Base-by-base conservation (phyloP, 108 stramenopile genomes). In the Pseudonitzschia multistriata region DNA sequence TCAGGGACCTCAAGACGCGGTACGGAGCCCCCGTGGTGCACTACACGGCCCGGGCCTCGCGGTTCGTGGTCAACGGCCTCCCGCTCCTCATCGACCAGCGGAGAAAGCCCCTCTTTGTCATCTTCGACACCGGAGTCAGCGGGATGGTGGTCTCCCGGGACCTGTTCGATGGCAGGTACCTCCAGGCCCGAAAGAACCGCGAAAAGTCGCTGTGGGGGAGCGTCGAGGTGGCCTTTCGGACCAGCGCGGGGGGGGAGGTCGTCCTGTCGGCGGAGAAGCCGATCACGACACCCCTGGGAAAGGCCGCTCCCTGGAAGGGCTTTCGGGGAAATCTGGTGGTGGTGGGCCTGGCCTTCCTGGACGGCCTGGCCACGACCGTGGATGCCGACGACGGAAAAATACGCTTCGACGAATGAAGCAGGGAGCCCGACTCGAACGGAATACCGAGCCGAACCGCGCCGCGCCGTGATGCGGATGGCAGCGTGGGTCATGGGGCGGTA, bases 81-180 rank as follows among this genome's bases (percentile, higher is more conserved):
- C 74, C 74, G 19, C 61, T 84, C 22, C 49, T 52, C 33, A 54
- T 24, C 28, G 62, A 33, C 36, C 49, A 48, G 40, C 3, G 22
- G 13, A 54, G 0, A 33, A 64, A 53, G 30, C 81, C 81, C 48
- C 66, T 81, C 7, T 85, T 80, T 42, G 83, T 83, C 0, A 88
- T 88, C 14, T 84, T 88, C 63, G 87, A 88, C 45, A 88, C 87
- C 0, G 87, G 87, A n/a, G 72, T 81, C 11, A 80, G 77, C 15
- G 87, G 86, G 3, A 87, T 87, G 86, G 76, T 83, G 0, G 73
- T 87, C 8, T 71, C 68, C 21, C 74, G 67, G 33, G 83, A 87
- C 25, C 52, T 87, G 8, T 87, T 77, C 59, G 81, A 87, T 25
- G 80, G 77, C 53, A 71, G 83, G 19, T 82, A 87, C 31, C 19